Conservation (phyloP, 2,329 filamentous ascomycete genomes). For the Pseudogymnoascus sp. region DNA sequence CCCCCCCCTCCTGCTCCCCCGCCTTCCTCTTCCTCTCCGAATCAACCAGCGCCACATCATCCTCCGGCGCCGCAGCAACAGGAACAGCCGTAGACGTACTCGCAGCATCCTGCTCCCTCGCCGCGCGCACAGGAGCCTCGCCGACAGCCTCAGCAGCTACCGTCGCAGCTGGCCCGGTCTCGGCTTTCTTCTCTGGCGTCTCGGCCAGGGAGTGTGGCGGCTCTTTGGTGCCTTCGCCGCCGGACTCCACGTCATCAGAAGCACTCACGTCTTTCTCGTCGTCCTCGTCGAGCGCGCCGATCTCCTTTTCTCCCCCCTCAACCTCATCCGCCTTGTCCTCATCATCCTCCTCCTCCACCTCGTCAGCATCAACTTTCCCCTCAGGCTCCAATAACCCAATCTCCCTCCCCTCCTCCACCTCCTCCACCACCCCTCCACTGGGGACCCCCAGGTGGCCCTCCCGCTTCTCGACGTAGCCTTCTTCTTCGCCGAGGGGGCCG, state of each 20-base stretch:
- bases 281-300: slow-evolving; percentile 14
- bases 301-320: slow-evolving; percentile 12
- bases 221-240: background rate
- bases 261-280: slow-evolving; percentile 11
- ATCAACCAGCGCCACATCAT: background rate
- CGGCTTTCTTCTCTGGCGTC: background rate
- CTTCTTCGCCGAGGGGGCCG: slow-evolving; percentile 14
- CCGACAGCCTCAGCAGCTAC: background rate
- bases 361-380: background rate
- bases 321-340: slow-evolving; percentile 12
- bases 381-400: slow-evolving; percentile 30
- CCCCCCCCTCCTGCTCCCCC: background rate
- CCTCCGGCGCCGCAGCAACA: background rate
- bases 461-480: slow-evolving; percentile 18
- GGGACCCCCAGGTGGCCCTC: slow-evolving; percentile 31
- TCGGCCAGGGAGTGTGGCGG: background rate
- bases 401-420: slow-evolving; percentile 25
- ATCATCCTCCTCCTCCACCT: slow-evolving; percentile 11
- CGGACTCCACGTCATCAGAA: background rate
- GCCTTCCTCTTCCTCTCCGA: background rate
- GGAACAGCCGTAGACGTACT: background rate
- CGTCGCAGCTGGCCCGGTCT: background rate
- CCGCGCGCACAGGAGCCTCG: background rate
- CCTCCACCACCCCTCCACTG: slow-evolving; percentile 14
- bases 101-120: background rate